Evolutionary conservation across 495 filamentous ascomycete species (phyloP).

Genomic region (Friedmanniomyces endolithicus): DNA sequence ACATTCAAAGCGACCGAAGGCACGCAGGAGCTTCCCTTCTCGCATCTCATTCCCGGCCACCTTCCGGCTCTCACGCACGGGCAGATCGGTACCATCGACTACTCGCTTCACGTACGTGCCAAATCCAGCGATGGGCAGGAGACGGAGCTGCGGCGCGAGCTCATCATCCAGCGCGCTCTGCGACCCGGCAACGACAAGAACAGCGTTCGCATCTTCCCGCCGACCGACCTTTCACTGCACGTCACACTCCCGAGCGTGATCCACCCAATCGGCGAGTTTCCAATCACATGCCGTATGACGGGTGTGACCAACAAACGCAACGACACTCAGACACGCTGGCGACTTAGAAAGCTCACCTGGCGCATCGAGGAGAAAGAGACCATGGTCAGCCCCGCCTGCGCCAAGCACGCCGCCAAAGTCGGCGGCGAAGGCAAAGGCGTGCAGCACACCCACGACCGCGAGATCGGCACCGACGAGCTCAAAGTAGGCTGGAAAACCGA

Average conservation of each 20-base stretch:
- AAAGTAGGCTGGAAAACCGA: slow-evolving; percentile 95
- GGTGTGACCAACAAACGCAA: slow-evolving; percentile 53
- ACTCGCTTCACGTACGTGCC: slow-evolving; percentile 66
- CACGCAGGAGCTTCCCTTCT: slow-evolving; percentile 76
- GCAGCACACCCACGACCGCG: slow-evolving; percentile 60
- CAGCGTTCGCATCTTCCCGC: slow-evolving; percentile 86
- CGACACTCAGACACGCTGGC: slow-evolving; percentile 62
- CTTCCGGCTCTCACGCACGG: slow-evolving; percentile 72
- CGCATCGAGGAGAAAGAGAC: slow-evolving; percentile 75
- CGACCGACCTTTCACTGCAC: slow-evolving; percentile 77
- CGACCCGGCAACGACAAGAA: slow-evolving; percentile 58
- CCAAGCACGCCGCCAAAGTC: slow-evolving; percentile 60
- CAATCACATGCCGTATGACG: slow-evolving; percentile 62
- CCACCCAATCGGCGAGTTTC: slow-evolving; percentile 77
- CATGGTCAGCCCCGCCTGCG: slow-evolving; percentile 69
- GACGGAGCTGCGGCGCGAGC: slow-evolving; percentile 49
- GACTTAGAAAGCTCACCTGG: slow-evolving; percentile 82
- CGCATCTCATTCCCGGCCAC: slow-evolving; percentile 73
- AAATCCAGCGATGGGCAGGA: slow-evolving; percentile 45
- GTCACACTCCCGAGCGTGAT: slow-evolving; percentile 70
- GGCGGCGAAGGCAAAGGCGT: slow-evolving; percentile 64
- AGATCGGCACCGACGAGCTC: slow-evolving; percentile 61
- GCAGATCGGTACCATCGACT: slow-evolving; percentile 58
- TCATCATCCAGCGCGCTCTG: slow-evolving; percentile 67
- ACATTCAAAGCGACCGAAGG: slow-evolving; percentile 45